A percentile compares a stretch with the other conserved stretches of the same genome.
phyloP scores from a whole-genome alignment of 306 rosid genomes.

The Trifolium repens region DNA sequence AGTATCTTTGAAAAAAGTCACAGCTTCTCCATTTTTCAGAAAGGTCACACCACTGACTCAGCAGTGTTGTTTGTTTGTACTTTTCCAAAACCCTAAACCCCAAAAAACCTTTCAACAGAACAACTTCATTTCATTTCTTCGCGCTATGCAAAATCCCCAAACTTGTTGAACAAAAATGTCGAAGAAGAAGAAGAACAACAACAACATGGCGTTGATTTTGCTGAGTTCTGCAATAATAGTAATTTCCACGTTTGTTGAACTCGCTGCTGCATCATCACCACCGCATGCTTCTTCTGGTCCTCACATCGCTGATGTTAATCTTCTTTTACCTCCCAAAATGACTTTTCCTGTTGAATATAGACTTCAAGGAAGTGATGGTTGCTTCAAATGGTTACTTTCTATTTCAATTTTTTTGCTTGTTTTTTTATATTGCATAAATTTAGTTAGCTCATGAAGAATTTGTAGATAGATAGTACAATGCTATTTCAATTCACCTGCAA shows the following conservation, averaged over 20 bases:
- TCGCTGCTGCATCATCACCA: slow-evolving; percentile 40
- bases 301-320: slow-evolving; percentile 85
- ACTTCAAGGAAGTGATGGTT: slow-evolving; percentile 92
- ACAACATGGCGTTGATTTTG: slow-evolving; percentile 2
- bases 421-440: neutral
- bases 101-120: neutral
- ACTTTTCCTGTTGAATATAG: slow-evolving; percentile 78
- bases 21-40: neutral
- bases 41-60: neutral
- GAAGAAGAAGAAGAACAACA: slow-evolving; percentile 13
- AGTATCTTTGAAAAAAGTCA: neutral
- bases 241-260: neutral
- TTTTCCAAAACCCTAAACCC: slow-evolving; percentile 37
- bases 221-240: neutral
- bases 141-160: slow-evolving; percentile 2
- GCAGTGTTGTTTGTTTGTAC: neutral
- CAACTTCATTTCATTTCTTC: too few species aligned
- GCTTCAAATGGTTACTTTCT: slow-evolving; percentile 76
- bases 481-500: neutral
- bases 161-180: neutral
- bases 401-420: neutral
- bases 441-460: neutral
- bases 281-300: slow-evolving; percentile 67
- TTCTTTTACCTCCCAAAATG: slow-evolving; percentile 85
- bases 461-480: neutral